These are phyloP conservation scores for Eleusine indica DNA, from an alignment of 176 grass and related monocot genomes.

Conservation along the genomic window DNA sequence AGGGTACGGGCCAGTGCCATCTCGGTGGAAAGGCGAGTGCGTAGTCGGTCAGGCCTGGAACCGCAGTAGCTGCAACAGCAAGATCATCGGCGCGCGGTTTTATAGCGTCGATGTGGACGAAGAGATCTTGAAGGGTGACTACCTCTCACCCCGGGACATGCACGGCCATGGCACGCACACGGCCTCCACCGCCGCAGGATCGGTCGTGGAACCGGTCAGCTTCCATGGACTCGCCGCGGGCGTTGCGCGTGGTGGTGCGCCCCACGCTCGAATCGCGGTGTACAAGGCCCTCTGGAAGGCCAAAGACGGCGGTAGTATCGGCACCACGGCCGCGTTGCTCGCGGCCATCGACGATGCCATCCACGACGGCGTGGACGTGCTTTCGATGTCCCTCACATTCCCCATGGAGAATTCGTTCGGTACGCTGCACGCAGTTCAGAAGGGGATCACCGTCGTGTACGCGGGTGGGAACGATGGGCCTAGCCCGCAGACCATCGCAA, in stretches of 20 bases:
- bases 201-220: neutral
- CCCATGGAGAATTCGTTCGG: neutral
- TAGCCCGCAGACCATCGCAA: neutral
- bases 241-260: constrained; percentile 5
- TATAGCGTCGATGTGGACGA: neutral
- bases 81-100: constrained; percentile 43
- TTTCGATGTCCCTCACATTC: neutral
- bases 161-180: constrained; percentile 21
- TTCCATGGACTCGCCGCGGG: constrained; percentile 23
- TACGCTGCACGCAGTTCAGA: constrained; percentile 38
- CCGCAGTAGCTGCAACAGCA: constrained; percentile 24
- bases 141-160: neutral
- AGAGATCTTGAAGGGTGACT: rapidly evolving
- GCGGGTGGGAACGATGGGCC: neutral
- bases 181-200: constrained; percentile 37
- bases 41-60: neutral
- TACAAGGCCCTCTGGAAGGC: constrained; percentile 19
- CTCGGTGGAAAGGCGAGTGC: constrained; percentile 38
- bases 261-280: constrained; percentile 15
- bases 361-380: constrained; percentile 36
- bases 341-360: constrained; percentile 46
- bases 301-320: rapidly evolving
- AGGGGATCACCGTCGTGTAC: constrained; percentile 37
- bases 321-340: neutral
- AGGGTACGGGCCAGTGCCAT: constrained; percentile 1